Conservation (phyloP, 768 basidiomycete species). For the Leccinum olivaceopallidum region DNA sequence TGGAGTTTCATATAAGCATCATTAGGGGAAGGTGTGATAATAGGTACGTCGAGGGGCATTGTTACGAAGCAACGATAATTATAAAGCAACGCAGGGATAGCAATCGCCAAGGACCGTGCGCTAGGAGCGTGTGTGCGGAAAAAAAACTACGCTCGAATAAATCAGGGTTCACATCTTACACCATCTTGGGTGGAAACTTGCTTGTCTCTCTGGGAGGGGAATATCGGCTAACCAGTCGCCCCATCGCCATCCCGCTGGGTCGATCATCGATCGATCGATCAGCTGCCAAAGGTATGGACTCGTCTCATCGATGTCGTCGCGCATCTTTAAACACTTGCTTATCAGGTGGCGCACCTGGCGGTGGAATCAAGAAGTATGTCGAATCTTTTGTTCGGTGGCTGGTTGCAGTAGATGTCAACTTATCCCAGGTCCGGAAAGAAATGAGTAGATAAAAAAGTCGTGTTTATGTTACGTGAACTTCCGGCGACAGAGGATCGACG, state of each 20-base stretch:
- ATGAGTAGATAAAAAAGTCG: conserved; percentile 32
- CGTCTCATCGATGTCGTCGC: conserved; percentile 5
- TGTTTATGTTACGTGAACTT: neutral
- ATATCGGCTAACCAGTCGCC: neutral
- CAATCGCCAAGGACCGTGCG: conserved; percentile 17
- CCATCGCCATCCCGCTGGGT: neutral
- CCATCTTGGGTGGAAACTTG: conserved; percentile 53
- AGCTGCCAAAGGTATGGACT: conserved; percentile 32
- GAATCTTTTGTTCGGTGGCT: conserved; percentile 3
- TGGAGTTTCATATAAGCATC: conserved; percentile 22
- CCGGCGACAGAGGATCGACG: too few relatives aligned
- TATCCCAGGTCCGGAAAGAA: conserved; percentile 68
- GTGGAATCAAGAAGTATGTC: conserved; percentile 87
- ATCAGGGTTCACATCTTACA: conserved; percentile 50
- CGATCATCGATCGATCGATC: neutral
- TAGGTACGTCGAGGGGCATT: neutral
- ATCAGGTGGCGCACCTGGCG: conserved; percentile 65
- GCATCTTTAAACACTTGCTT: conserved; percentile 1
- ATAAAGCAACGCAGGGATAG: neutral
- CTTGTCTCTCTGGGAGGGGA: neutral
- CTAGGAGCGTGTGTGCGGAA: conserved; percentile 16
- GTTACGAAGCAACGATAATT: neutral
- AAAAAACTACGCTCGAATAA: conserved; percentile 28
- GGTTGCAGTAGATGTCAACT: conserved; percentile 7
- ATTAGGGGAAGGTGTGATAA: conserved; percentile 4